Conservation (phyloP, 257 asterid genomes). For the Fraxinus americana region DNA sequence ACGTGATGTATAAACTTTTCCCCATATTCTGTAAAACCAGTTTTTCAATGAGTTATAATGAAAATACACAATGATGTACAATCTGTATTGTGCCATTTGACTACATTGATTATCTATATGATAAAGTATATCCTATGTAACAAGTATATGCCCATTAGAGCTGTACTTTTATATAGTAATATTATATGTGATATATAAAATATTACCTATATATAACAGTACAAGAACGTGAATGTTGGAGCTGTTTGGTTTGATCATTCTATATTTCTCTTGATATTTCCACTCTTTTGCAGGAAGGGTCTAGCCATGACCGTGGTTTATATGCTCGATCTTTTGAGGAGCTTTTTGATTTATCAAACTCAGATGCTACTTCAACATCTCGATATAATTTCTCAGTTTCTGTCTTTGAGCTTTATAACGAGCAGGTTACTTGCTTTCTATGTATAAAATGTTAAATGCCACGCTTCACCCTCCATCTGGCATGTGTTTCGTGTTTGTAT, state of each 20-base stretch:
- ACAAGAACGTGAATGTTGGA: neutral
- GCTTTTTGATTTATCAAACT: slow-evolving; percentile 94
- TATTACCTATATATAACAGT: neutral
- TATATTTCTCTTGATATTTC: slow-evolving; percentile 23
- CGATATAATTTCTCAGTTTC: slow-evolving; percentile 80
- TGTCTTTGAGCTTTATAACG: slow-evolving; percentile 83
- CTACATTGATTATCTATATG: slow-evolving; percentile 13
- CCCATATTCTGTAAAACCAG: neutral
- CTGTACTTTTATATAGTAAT: slow-evolving; percentile 4
- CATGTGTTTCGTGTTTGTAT: slow-evolving; percentile 18
- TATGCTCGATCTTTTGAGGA: slow-evolving; percentile 96
- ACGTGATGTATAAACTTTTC: neutral
- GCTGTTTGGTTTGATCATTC: neutral
- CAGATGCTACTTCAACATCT: slow-evolving; percentile 87
- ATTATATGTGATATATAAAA: neutral
- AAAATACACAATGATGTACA: slow-evolving; percentile 15
- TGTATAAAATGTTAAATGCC: slow-evolving; percentile 5
- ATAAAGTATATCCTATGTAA: neutral
- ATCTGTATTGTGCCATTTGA: slow-evolving; percentile 9
- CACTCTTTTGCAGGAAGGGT: slow-evolving; percentile 85
- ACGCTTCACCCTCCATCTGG: slow-evolving; percentile 12
- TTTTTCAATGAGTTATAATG: slow-evolving; percentile 1
- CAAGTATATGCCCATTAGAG: neutral
- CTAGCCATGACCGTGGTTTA: slow-evolving; percentile 95
- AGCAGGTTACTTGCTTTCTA: slow-evolving; percentile 65